Base-by-base conservation (phyloP, 2,329 filamentous ascomycete genomes). In the Diaporthe velutina region DNA sequence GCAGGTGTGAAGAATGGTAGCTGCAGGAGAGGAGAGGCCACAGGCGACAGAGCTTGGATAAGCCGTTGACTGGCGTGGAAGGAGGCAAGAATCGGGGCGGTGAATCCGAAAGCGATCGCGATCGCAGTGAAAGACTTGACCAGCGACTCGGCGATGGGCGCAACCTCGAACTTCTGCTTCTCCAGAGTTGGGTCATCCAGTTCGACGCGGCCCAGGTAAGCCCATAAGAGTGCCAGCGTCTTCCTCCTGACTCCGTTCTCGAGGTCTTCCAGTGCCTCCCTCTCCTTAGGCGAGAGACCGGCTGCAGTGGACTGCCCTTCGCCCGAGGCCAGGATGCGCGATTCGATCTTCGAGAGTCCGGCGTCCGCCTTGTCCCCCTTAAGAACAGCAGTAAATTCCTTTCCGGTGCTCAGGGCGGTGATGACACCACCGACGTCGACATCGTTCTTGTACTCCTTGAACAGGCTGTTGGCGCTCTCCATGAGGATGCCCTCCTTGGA, bases 401-500 rank as follows among this genome's bases (percentile, higher is more conserved):
- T 93, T 76, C 96, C 97, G 35, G 91, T 91, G 84, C 95, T 98
- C 73, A 98, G 87, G 61, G 95, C 94, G 60, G 90, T 89, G 75
- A 98, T 88, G 73, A 98, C 92, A 74, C 92, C 95, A 57, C 93
- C 93, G 80, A 95, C 93, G 77, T 95, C 92, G 77, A 97, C 93
- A 77, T 92, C 90, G 72, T 98, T 96, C 77, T 94, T 92, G 85
- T 97, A 99, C 81, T 98, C 95, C 79, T 93, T 93, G 90, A 99
- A 98, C 74, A 99, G 90, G 78, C 95, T 96, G 83, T 97, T 97
- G 79, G 97, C 96, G 84, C 94, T 98, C 82, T 97, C 95, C 82
- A 98, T 93, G 73, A 98, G 88, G 35, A 98, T 94, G 79, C 95
- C 95, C 84, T 99, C 97, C 86, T 96, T 97, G 50, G 97, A 98